Percentiles rank a stretch among this genome's conserved stretches.
These are phyloP conservation scores for Blastomyces emzantsi DNA, from an alignment of 2,329 filamentous ascomycete species.

Conservation along the genomic window DNA sequence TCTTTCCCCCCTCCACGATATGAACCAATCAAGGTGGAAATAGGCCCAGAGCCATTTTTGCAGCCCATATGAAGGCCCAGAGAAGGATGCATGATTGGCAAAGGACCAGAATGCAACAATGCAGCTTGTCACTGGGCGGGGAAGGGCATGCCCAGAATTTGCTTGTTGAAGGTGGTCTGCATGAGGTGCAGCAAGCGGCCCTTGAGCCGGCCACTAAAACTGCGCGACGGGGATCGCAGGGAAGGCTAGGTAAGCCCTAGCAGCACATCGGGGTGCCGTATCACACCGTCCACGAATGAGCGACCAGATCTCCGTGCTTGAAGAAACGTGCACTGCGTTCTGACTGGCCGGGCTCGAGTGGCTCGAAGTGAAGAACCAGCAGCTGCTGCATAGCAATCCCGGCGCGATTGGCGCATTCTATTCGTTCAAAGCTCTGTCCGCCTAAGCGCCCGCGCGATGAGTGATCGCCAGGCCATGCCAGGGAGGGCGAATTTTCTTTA, in stretches of 20 bases:
- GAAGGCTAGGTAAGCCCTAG: not conserved
- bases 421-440: slow-evolving; percentile 1
- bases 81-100: not conserved
- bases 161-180: not conserved
- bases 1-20: not conserved
- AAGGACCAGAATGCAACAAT: not conserved
- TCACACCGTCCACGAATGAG: slow-evolving; percentile 4
- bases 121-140: slow-evolving; percentile 3
- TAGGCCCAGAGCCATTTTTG: not conserved
- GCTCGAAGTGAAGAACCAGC: slow-evolving; percentile 1
- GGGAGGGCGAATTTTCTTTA: not conserved
- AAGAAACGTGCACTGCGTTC: not conserved
- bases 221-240: slow-evolving; percentile 2
- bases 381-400: not conserved
- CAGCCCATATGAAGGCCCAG: not conserved
- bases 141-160: slow-evolving; percentile 1
- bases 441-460: slow-evolving; percentile 1
- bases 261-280: not conserved
- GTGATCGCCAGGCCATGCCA: not conserved
- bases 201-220: slow-evolving; percentile 6
- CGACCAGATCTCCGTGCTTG: not conserved
- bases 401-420: not conserved
- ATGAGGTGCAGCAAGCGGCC: not conserved
- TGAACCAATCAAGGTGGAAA: slow-evolving; percentile 1
- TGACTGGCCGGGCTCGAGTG: not conserved